Percentiles rank a stretch among this genome's conserved stretches.
phyloP scores from a whole-genome alignment of 2,329 filamentous ascomycete genomes.

The Trichoderma sp. region DNA sequence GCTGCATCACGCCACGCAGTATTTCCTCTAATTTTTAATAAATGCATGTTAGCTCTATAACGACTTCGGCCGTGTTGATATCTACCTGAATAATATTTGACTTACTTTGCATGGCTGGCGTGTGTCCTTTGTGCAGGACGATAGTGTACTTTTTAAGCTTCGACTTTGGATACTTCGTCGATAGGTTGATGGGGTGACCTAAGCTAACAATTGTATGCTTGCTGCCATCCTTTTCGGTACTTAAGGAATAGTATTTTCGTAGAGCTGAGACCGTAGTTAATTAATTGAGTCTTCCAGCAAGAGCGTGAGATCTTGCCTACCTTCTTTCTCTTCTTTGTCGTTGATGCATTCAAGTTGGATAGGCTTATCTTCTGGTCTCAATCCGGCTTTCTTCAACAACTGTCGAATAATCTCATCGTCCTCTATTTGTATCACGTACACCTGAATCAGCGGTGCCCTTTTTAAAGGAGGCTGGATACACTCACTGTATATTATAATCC shows the following conservation, averaged over 20 bases:
- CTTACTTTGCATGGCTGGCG: conserved; percentile 19
- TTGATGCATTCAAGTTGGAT: conserved; percentile 16
- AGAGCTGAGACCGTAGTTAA: neutral
- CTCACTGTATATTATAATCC: conserved; percentile 23
- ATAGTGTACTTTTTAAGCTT: conserved; percentile 7
- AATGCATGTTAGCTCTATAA: neutral
- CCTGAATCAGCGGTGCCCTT: neutral
- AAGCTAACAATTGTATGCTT: conserved; percentile 15
- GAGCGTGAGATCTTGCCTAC: neutral
- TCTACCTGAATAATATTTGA: neutral
- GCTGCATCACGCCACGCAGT: conserved; percentile 16
- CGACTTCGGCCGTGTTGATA: neutral
- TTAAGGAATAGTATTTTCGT: conserved; percentile 16
- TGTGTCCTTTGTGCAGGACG: conserved; percentile 9
- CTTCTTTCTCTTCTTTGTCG: conserved; percentile 1
- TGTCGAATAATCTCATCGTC: conserved; percentile 17
- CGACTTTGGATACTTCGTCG: neutral
- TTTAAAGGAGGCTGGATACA: neutral
- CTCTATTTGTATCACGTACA: neutral
- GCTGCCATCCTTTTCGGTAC: neutral
- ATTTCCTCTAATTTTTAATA: neutral
- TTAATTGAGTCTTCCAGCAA: neutral
- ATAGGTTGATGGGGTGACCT: conserved; percentile 14
- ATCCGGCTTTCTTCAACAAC: neutral
- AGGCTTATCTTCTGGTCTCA: conserved; percentile 1